These are phyloP conservation scores for Paraglomus occultum DNA, from an alignment of 192 early-diverging fungal species.

Conservation along the genomic window DNA sequence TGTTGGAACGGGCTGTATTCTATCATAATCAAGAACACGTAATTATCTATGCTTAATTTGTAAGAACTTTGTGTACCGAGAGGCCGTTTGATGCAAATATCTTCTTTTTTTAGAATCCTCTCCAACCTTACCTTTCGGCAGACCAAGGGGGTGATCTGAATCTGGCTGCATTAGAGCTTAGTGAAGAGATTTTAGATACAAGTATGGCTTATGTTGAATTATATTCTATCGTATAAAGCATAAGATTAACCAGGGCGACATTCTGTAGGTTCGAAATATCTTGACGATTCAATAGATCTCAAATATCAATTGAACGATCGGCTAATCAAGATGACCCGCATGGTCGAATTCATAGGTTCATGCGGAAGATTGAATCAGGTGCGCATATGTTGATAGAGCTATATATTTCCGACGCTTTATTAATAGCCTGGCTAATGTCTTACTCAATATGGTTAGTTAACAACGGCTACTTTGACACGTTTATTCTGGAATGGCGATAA, in stretches of 20 bases:
- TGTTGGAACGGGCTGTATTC: slow-evolving; percentile 23
- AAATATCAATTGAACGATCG: slow-evolving; percentile 26
- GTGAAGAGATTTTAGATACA: slow-evolving; percentile 31
- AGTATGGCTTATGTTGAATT: neutral
- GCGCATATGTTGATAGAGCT: too few relatives aligned
- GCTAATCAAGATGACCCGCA: neutral
- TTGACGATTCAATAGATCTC: slow-evolving; percentile 11
- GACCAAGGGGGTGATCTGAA: slow-evolving; percentile 26
- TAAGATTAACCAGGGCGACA: neutral
- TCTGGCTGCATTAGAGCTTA: slow-evolving; percentile 19
- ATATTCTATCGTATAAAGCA: slow-evolving; percentile 3
- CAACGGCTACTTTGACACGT: neutral
- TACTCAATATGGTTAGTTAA: slow-evolving; percentile 1
- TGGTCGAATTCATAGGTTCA: slow-evolving; percentile 24
- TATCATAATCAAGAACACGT: slow-evolving; percentile 2
- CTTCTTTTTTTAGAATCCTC: slow-evolving; percentile 7
- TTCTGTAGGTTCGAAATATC: slow-evolving; percentile 25
- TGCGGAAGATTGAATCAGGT: slow-evolving; percentile 23
- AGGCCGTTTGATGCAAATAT: neutral
- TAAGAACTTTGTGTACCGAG: too few relatives aligned
- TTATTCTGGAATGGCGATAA: slow-evolving; percentile 31
- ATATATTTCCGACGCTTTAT: too few relatives aligned
- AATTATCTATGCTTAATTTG: neutral
- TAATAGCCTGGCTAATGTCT: neutral
- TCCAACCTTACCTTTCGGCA: slow-evolving; percentile 2